Conservation (phyloP, 495 filamentous ascomycete genomes). For the Hypoxylon rickii region DNA sequence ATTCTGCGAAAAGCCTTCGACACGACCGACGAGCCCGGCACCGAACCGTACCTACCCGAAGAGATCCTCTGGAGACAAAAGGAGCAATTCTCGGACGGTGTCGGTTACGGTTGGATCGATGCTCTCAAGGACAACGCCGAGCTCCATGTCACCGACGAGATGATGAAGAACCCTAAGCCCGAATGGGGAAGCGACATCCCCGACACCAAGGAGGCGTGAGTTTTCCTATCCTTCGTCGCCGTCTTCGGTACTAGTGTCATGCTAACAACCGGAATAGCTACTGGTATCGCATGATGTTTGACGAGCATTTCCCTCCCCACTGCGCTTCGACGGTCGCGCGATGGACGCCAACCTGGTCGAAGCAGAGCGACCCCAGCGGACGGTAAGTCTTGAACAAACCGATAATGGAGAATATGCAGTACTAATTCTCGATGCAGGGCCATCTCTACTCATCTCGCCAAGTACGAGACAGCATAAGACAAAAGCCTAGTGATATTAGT, state of each 20-base stretch:
- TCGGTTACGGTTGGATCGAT: conserved; percentile 99
- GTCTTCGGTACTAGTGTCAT: background rate
- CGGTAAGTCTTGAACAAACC: too few relatives aligned
- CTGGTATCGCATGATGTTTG: conserved; percentile 98
- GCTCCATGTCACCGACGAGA: conserved; percentile 86
- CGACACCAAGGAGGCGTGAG: conserved; percentile 93
- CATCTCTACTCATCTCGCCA: conserved; percentile 26
- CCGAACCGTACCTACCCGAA: conserved; percentile 83
- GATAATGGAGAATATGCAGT: too few relatives aligned
- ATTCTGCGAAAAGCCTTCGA: conserved; percentile 97
- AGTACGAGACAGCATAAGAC: conserved; percentile 23
- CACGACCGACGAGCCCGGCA: conserved; percentile 78
- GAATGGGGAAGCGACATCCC: conserved; percentile 92
- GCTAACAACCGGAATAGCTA: conserved; percentile 56
- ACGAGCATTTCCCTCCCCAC: conserved; percentile 93
- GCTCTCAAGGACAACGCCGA: conserved; percentile 92
- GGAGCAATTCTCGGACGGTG: conserved; percentile 98
- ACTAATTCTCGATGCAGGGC: conserved; percentile 25
- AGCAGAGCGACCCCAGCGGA: conserved; percentile 93
- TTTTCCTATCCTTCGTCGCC: conserved; percentile 15
- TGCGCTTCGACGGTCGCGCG: conserved; percentile 93
- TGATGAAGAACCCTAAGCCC: conserved; percentile 94
- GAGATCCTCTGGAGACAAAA: conserved; percentile 98
- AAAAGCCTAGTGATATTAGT: conserved; percentile 1
- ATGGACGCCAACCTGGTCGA: conserved; percentile 97